Evolutionary conservation across 129 eudicot species (phyloP), one percentile per base, ranked within the genome.

Genomic region (Pittosporum tobira): DNA sequence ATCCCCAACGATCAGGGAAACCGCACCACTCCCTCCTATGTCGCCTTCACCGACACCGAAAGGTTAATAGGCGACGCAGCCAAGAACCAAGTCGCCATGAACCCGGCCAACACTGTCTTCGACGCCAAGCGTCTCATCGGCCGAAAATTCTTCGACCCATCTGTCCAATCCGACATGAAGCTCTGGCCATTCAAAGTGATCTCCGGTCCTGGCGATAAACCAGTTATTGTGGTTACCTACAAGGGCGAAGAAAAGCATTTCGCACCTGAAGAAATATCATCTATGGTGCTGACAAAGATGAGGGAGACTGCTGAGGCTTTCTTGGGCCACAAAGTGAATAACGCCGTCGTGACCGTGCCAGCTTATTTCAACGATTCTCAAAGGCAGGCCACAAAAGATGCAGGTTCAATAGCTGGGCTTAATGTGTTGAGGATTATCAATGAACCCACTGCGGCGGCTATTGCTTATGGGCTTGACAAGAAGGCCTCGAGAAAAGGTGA

Each of bases 381-480:
- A 51, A 37, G 88, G 13, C 89, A 85, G 38, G 95, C 95, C 0
- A 85, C 95, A 0, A 81, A 86, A 57, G 95, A 86, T 24, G 90
- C 95, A 0, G 95, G 95, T 0, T 77, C 69, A 2, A 86, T 85
- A 12, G 80, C 95, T 0, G 95, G 89, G 24, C 13, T 85, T 54
- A 85, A 85, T 20, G 94, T 85, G 14, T 45, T 85, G 75, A 53
- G 94, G 57, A 85, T 85, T 23, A 85, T 85, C 14, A 85, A 82
- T 40, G 95, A 86, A 44, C 95, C 95, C 6, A 86, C 95, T 0
- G 95, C 95, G 1, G 95, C 95, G 0, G 95, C 95, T 0, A 86
- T 86, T 1, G 95, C 95, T 0, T 86, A 86, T 19, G 95, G 95
- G 1, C 57, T 86, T 57, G 90, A 86, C 21, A 86, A 81, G 59